Evolutionary conservation across 192 early-diverging fungal species (phyloP), one percentile per base, ranked within the genome.

Genomic region (Coemansia erecta): DNA sequence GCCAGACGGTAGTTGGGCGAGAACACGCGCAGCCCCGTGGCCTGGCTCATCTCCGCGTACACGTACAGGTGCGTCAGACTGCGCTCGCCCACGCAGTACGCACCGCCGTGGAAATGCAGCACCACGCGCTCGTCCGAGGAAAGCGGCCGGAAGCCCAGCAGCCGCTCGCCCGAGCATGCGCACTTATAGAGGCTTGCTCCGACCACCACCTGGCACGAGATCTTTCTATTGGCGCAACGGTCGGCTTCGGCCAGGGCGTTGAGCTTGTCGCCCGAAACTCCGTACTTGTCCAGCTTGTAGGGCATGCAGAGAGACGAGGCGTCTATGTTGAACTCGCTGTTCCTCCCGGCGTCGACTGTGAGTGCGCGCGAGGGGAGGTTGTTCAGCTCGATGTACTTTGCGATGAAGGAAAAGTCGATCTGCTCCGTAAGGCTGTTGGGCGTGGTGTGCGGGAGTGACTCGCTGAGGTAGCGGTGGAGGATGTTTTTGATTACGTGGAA

Each of bases 71-170:
- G 74, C 2, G 64, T 70, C 15, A 77, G 58, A 18, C 68, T 70
- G n/a, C 74, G 64, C 37, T 77, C 74, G n/a, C 74, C 74, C 18
- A 78, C 65, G 44, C 68, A 72, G 23, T 80, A 80, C 4, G 77
- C 77, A 8, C 77, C 77, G 51, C 77, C 77, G 23, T 80, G 77
- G 46, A 80, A 60, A 35, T 73, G 58, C 13, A 80, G 10, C 4
- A 80, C 59, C 14, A 73, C 55, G 12, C 54, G 63, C 19, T 80
- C 77, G 28, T 67, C 47, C 0, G 51, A 15, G 12, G 40, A 14
- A 7, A 79, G n/a, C 11, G 76, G 76, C 4, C 52, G 18, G 0
- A 61, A 51, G 11, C 11, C 31, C 23, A 70, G 45, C 24, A 70
- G 3, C 24, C 12, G 17, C 8, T 41, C 6, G 13, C 40, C 10